phyloP scores from a whole-genome alignment of 2,329 filamentous ascomycete species.

The Metarhizium guizhouense region DNA sequence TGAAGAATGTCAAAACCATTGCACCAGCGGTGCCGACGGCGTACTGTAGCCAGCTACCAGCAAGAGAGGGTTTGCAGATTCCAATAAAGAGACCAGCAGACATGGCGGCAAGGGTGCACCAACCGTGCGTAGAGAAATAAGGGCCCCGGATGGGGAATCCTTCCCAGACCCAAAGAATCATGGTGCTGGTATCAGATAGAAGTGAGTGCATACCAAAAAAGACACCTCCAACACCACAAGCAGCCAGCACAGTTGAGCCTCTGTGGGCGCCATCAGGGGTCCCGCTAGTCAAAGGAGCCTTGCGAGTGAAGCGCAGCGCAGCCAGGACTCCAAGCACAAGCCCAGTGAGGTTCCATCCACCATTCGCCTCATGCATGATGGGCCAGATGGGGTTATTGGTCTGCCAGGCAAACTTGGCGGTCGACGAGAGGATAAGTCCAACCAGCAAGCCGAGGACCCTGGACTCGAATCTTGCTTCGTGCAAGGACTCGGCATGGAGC shows the following conservation, averaged over 20 bases:
- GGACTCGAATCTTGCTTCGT: conserved; percentile 68
- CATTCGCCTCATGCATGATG: conserved; percentile 80
- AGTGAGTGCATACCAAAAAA: conserved; percentile 88
- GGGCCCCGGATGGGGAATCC: conserved; percentile 88
- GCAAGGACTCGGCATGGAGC: conserved; percentile 67
- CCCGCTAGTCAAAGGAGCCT: conserved; percentile 39
- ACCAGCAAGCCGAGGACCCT: conserved; percentile 73
- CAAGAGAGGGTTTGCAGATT: conserved; percentile 60
- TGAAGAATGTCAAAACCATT: conserved; percentile 63
- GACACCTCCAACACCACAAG: conserved; percentile 70
- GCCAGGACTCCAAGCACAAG: conserved; percentile 68
- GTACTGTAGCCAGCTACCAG: conserved; percentile 71
- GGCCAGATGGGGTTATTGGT: conserved; percentile 98
- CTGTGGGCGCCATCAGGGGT: conserved; percentile 32
- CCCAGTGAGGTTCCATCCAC: conserved; percentile 84
- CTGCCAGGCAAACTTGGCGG: conserved; percentile 85
- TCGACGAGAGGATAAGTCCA: conserved; percentile 75
- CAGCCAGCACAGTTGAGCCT: conserved; percentile 62
- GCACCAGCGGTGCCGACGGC: conserved; percentile 73
- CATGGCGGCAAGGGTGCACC: conserved; percentile 81
- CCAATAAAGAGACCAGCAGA: conserved; percentile 68
- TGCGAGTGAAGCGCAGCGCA: conserved; percentile 65
- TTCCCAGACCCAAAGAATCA: conserved; percentile 98
- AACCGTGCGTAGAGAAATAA: conserved; percentile 80
- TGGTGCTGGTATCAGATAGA: conserved; percentile 93